Percentiles rank a stretch among this genome's conserved stretches.
These are phyloP conservation scores for Ophiostoma sp. DNA, from an alignment of 2,329 filamentous ascomycete species.

Conservation along the genomic window DNA sequence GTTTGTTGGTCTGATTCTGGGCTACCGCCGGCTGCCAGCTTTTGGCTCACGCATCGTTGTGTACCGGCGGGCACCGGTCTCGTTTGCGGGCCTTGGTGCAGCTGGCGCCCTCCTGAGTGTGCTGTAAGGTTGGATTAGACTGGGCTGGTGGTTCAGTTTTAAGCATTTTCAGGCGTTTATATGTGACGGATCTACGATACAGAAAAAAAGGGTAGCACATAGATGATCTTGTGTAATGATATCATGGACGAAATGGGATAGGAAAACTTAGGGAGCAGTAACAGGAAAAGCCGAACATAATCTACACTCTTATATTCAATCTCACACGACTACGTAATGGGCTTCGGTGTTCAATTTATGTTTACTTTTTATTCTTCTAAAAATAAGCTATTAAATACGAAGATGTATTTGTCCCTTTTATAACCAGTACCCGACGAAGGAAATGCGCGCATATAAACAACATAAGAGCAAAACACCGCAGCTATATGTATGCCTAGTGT, in stretches of 20 bases:
- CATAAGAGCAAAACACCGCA: background rate
- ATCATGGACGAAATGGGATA: background rate
- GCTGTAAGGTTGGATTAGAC: background rate
- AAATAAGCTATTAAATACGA: background rate
- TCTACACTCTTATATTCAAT: slow-evolving; percentile 5
- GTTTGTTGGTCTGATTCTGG: slow-evolving; percentile 40
- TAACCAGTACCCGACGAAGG: slow-evolving; percentile 10
- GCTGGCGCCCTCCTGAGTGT: slow-evolving; percentile 48
- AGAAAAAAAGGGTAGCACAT: background rate
- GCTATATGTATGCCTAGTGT: background rate
- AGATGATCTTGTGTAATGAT: background rate
- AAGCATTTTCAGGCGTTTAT: slow-evolving; percentile 6
- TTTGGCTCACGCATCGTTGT: slow-evolving; percentile 49
- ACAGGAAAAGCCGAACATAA: background rate
- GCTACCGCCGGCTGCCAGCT: slow-evolving; percentile 45
- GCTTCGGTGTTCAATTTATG: background rate
- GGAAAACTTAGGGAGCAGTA: background rate
- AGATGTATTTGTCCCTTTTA: background rate
- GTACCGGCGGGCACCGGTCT: slow-evolving; percentile 41
- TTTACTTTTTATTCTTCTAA: background rate
- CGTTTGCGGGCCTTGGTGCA: slow-evolving; percentile 48
- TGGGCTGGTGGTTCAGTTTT: background rate
- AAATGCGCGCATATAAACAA: background rate
- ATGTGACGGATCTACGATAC: background rate
- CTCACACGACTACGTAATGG: background rate